Evolutionary conservation across 371 early-diverging fungal genomes (phyloP), one percentile per base, ranked within the genome.

Genomic region (Lichtheimia ornata): DNA sequence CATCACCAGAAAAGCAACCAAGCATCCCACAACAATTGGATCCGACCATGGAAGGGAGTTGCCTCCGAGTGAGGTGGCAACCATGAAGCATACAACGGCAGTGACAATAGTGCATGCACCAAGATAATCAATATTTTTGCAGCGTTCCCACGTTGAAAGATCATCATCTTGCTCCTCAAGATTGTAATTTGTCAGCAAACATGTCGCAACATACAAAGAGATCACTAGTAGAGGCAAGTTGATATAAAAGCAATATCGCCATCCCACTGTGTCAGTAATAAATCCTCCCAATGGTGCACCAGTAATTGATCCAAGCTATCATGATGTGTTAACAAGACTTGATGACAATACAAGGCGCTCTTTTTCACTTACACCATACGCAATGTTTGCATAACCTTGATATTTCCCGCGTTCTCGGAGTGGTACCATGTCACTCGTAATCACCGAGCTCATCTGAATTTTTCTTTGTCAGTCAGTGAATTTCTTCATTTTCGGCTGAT

Each of bases 281-380:
- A 84, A 77, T 11, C 85, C 91, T 27, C 90, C 91, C 42, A 92
- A 57, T 11, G 91, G 72, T 0, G 91, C 91, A 15, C 93, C 93
- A 17, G 87, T 65, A 2, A 88, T 87, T 7, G 85, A 83, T 2
- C 91, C 84, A 15, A 89, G 53, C 94, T 90, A 52, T 13, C 5
- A 47, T 7, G 5, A 11, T 35, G 35, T 6, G 35, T 35, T 35
- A 35, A 9, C 35, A 35, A 5, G 30, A 30, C 7, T 1, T 11
- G 11, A 9, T 5, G 11, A 35, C 2, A 35, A 35, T 9, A 35
- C 11, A 35, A 9, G 35, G 2, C 35, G 14, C 0, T n/a, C 12
- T 17, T 24, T 40, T 27, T 2, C 2, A 65, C 67, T 67, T 71
- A 78, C 75, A 15, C 61, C 73, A 50, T 60, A 80, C 1, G 70